Evolutionary conservation across 352 stramenopile genomes (phyloP), one percentile per base, ranked within the genome.

Genomic region (Globisporangium nunn): DNA sequence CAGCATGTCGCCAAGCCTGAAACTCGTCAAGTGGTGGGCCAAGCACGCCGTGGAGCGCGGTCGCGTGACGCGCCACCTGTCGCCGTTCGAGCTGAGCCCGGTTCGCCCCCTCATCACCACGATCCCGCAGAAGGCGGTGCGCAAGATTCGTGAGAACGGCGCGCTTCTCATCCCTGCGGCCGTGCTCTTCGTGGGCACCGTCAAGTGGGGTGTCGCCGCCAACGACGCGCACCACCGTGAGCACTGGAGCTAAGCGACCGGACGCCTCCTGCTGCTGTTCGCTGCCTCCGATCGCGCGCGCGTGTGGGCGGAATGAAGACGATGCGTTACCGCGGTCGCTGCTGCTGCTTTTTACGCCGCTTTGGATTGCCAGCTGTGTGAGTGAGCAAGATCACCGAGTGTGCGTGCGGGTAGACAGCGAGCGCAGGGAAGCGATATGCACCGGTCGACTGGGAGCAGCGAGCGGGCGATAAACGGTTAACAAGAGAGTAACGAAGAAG

Each of bases 141-240:
- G 79, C 68, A 92, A 92, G 73, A 74, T 92, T 58, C 74, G 80
- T 61, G 82, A 92, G 70, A 92, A 92, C 68, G 79, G 72, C 52
- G 60, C 76, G 39, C 61, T 89, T 60, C 74, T 92, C 40, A 78
- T 92, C 51, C 82, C 82, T 31, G 71, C 74, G 59, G 61, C 69
- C 28, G 28, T 88, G 37, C 63, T 90, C 54, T 66, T 90, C 14
- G 73, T 87, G 45, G 79, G 78, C 48, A 90, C 78, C 50, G 64
- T 90, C 66, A 78, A 87, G 67, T 92, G 82, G 82, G 79, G 70
- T 45, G 40, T 82, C 56, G 63, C 73, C 31, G 78, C 78, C 61
- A 92, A 92, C 71, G 82, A 92, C 51, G 74, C 80, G 45, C 68
- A 89, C 60, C 82, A 92, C 72, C 82, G 82, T 58, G 66, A 74